Percentiles rank a stretch among this genome's conserved stretches.
Conservation (phyloP, 2,329 filamentous ascomycete genomes). For the Balansia obtecta region DNA sequence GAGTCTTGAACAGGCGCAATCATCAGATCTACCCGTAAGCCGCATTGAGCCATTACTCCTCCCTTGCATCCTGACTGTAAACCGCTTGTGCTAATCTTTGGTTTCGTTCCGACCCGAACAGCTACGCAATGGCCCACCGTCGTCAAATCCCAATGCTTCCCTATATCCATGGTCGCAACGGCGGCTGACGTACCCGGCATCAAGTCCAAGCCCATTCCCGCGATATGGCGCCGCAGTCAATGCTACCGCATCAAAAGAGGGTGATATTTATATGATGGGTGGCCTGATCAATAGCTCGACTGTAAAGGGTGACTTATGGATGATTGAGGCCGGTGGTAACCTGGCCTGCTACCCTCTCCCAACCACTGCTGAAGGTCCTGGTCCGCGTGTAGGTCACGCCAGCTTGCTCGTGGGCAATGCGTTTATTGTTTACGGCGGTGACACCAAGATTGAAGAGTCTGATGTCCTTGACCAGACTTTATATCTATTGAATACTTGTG, state of each 20-base stretch:
- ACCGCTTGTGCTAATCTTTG: neutral
- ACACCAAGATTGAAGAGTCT: conserved; percentile 90
- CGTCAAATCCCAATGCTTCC: conserved; percentile 54
- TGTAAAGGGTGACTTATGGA: conserved; percentile 94
- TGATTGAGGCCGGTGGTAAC: conserved; percentile 82
- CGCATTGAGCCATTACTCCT: neutral
- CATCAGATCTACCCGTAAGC: conserved; percentile 30
- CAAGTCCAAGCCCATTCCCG: conserved; percentile 78
- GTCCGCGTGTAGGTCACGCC: conserved; percentile 86
- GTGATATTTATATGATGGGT: conserved; percentile 95
- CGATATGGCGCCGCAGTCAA: conserved; percentile 97
- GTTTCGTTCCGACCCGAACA: conserved; percentile 16
- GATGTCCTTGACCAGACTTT: conserved; percentile 90
- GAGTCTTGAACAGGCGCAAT: conserved; percentile 34
- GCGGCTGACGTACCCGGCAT: conserved; percentile 71
- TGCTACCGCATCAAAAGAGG: conserved; percentile 83
- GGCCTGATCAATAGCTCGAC: conserved; percentile 89
- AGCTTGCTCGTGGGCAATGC: conserved; percentile 94
- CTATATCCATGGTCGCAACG: conserved; percentile 95
- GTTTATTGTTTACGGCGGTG: conserved; percentile 96
- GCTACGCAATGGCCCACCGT: conserved; percentile 41
- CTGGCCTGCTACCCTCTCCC: conserved; percentile 85
- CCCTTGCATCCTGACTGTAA: too few relatives aligned
- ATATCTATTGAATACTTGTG: conserved; percentile 95
- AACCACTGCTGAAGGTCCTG: conserved; percentile 86